Conservation (phyloP, 2,329 filamentous ascomycete genomes). For the Leptosphaerulina australis region DNA sequence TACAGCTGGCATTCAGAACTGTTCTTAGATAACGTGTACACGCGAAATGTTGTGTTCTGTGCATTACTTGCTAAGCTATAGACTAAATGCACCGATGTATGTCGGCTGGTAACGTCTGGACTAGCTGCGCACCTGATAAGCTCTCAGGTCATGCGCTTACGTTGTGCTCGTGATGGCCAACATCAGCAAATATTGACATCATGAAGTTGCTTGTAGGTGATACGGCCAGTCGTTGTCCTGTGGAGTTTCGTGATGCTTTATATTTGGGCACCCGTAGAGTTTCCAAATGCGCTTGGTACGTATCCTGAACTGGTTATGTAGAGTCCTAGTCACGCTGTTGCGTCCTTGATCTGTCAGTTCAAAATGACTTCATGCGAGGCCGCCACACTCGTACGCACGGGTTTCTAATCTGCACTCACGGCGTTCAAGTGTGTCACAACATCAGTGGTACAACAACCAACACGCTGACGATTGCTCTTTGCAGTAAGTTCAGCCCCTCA, state of each 20-base stretch:
- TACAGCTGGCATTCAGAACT: neutral
- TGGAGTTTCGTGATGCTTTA: no score
- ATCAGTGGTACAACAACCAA: neutral
- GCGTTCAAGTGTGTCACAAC: constrained; percentile 1
- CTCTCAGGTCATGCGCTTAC: neutral
- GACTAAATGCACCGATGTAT: neutral
- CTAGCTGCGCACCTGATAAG: neutral
- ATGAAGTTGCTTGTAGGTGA: neutral
- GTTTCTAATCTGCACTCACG: neutral
- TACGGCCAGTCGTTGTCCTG: neutral
- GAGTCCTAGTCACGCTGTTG: neutral
- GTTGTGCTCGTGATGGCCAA: neutral
- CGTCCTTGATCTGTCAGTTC: neutral
- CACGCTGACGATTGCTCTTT: neutral
- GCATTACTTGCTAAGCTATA: neutral
- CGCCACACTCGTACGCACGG: neutral
- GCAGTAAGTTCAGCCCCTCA: neutral
- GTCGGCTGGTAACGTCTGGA: neutral
- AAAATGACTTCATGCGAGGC: neutral
- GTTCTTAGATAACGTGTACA: neutral
- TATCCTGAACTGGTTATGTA: no score
- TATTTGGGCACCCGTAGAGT: no score
- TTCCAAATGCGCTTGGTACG: no score
- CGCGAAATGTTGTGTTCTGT: neutral
- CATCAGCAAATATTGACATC: neutral